Evolutionary conservation across 2,329 filamentous ascomycete genomes (phyloP).

Genomic region (Curvularia verruculosa): DNA sequence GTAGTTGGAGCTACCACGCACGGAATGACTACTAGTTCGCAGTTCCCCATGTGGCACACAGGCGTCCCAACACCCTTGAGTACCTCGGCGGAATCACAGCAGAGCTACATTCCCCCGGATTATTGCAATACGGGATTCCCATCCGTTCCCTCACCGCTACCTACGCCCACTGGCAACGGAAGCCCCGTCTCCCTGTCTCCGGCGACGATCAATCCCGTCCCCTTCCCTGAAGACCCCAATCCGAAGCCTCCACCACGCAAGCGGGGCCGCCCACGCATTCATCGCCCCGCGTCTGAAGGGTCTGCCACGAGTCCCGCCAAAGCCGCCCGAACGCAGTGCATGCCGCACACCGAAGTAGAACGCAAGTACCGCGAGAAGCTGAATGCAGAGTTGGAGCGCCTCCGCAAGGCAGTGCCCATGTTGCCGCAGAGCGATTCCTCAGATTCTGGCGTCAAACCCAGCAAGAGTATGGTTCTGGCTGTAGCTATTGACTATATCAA

Average conservation of each 20-base stretch:
- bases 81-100: constrained; percentile 5
- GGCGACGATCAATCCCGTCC: neutral
- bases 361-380: constrained; percentile 26
- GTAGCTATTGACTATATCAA: constrained; percentile 24
- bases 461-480: constrained; percentile 22
- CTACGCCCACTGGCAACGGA: constrained; percentile 7
- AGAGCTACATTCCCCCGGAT: constrained; percentile 6
- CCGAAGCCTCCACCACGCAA: constrained; percentile 12
- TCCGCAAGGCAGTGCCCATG: constrained; percentile 31
- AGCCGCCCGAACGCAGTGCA: constrained; percentile 12
- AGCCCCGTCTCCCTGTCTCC: constrained; percentile 8
- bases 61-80: constrained; percentile 8
- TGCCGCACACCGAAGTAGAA: constrained; percentile 33
- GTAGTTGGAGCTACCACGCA: neutral
- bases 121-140: constrained; percentile 4
- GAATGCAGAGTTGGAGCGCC: constrained; percentile 32
- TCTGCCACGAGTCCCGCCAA: constrained; percentile 2
- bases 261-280: constrained; percentile 12
- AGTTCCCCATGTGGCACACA: constrained; percentile 7
- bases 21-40: neutral
- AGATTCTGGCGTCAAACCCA: constrained; percentile 18
- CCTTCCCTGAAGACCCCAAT: constrained; percentile 3
- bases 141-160: constrained; percentile 11
- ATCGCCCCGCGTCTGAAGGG: constrained; percentile 10
- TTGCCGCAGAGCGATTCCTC: constrained; percentile 21